Base-by-base conservation (phyloP, 129 eudicot genomes). In the Helianthus annuus region DNA sequence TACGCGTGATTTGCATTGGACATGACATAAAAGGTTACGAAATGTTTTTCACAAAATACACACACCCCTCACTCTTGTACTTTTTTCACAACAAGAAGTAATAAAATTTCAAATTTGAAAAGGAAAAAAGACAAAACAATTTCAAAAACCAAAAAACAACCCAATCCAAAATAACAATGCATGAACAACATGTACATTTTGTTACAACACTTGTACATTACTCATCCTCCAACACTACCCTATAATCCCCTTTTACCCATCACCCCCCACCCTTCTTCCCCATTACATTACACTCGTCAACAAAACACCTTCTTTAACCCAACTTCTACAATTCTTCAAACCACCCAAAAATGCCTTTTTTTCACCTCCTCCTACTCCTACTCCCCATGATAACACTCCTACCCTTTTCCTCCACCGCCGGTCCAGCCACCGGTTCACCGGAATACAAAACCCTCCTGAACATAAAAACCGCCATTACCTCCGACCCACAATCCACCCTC, bases 381-480 rank as follows among this genome's bases (percentile, higher is more conserved):
- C 70, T 73, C 71, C 66, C 14, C 45, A 13, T 60, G 13, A 40
- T 19, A n/a, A n/a, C 7, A 12, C 68, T n/a, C 45, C 7, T 45
- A 6, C 68, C 74, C 69, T 24, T 6, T 16, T 61, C 79, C 70
- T 7, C 38, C 70, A 74, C 84, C 84, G 88, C 75, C 6, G 79
- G 22, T 6, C 66, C 85, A 58, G 27, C 62, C 11, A 83, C 56
- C n/a, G 77, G 22, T 42, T 19, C 83, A 17, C 88, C 95, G 40
- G 91, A 88, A 73, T 68, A 84, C 80, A 68, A 71, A 55, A 90
- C 96, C 0, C 80, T 92, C 7, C 80, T 92, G 15, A 81, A 91
- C 51, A 24, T 92, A 0, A 92, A 92, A 92, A 49, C 91, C 63
- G 76, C 89, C 81, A 85, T 92, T 24, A 48, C 94, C 48, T 78